A percentile compares a stretch with the other conserved stretches of the same genome.
Evolutionary conservation across 805 yeast species (phyloP).

Genomic region (Pichia thaimueangensis): DNA sequence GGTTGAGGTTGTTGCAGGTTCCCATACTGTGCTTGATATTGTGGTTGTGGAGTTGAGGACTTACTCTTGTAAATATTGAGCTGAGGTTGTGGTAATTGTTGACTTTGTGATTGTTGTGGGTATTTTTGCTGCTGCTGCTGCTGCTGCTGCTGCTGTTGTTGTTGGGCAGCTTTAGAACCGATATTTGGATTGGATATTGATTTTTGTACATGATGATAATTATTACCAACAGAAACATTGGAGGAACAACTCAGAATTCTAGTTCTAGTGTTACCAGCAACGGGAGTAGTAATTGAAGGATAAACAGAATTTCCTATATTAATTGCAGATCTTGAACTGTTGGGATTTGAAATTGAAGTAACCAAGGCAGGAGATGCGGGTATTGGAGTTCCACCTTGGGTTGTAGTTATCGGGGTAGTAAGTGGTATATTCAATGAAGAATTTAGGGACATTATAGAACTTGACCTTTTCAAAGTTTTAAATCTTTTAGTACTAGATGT

Average conservation of each 20-base stretch:
- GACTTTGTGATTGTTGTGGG: conserved; percentile 7
- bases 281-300: conserved; percentile 3
- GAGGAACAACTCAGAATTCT: conserved; percentile 8
- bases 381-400: conserved; percentile 1
- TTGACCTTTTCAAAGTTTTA: conserved; percentile 25
- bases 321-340: not conserved
- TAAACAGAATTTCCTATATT: not conserved
- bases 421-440: conserved; percentile 20
- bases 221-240: not conserved
- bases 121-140: conserved; percentile 1
- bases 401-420: conserved; percentile 14
- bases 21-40: not conserved
- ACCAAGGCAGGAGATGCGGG: conserved; percentile 6
- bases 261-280: not conserved
- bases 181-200: conserved; percentile 1
- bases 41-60: not conserved
- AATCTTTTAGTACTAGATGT: conserved; percentile 24
- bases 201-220: conserved; percentile 2
- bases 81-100: not conserved
- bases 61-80: not conserved
- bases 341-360: not conserved
- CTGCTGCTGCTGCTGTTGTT: not conserved
- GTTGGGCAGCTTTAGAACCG: conserved; percentile 1
- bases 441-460: conserved; percentile 24
- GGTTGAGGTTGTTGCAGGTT: not conserved